Percentiles rank a stretch among this genome's conserved stretches.
Conservation (phyloP, 177 flowering plant genomes). For the Tripterygium wilfordii region DNA sequence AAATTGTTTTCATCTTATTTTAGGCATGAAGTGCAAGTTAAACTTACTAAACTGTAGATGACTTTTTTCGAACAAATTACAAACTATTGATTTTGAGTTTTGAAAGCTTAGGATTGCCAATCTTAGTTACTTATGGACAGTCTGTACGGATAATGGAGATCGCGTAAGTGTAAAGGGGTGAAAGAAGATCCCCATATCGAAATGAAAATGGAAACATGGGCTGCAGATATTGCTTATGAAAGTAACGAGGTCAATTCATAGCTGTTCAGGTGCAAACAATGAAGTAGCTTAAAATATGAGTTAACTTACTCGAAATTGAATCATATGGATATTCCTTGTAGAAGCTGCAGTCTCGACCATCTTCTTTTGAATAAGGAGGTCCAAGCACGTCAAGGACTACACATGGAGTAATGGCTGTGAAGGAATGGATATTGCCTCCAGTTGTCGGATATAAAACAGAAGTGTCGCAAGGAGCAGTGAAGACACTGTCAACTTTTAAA, state of each 20-base stretch:
- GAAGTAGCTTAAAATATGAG: neutral
- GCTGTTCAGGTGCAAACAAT: no score
- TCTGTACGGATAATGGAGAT: no score
- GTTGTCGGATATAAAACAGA: constrained; percentile 73
- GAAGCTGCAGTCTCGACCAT: constrained; percentile 69
- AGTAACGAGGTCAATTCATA: no score
- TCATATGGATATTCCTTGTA: constrained; percentile 47
- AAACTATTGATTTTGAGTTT: neutral
- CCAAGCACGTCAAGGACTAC: constrained; percentile 83
- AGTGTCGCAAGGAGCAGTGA: constrained; percentile 66
- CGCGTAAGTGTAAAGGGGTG: no score
- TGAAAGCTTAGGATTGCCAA: no score
- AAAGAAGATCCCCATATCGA: no score
- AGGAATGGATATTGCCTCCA: constrained; percentile 88
- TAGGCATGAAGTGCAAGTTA: no score
- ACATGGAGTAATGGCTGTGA: constrained; percentile 75
- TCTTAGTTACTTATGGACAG: no score
- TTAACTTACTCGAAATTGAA: constrained; percentile 32
- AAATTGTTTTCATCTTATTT: no score
- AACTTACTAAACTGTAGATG: no score
- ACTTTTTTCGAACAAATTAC: neutral
- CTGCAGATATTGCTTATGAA: no score
- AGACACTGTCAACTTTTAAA: constrained; percentile 39
- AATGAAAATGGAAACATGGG: no score
- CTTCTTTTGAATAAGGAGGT: constrained; percentile 75